phyloP scores from a whole-genome alignment of 495 filamentous ascomycete genomes.

The Penicillium arizonense region DNA sequence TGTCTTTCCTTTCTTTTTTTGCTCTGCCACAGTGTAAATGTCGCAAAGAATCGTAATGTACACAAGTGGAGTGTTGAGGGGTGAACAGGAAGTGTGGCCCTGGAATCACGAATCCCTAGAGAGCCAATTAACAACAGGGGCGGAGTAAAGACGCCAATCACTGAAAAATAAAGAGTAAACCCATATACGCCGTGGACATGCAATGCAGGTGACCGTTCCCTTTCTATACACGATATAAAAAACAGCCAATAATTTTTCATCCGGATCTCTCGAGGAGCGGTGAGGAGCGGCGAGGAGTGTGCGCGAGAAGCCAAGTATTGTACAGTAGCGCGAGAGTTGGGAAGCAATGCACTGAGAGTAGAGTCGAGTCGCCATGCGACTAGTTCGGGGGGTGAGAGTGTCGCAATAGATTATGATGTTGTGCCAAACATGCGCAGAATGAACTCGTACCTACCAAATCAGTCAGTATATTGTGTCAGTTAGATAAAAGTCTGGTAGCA shows the following conservation, averaged over 20 bases:
- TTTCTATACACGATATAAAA: conserved; percentile 4
- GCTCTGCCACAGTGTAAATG: neutral
- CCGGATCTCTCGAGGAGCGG: neutral
- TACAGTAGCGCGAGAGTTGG: conserved; percentile 7
- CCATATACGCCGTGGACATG: conserved; percentile 10
- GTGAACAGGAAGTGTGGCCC: neutral
- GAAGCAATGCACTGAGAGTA: conserved; percentile 1
- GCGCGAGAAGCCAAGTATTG: conserved; percentile 7
- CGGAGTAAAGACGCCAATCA: neutral
- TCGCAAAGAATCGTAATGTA: neutral
- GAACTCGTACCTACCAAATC: conserved; percentile 54
- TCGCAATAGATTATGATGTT: conserved; percentile 11
- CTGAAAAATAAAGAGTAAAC: neutral
- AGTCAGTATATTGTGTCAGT: conserved; percentile 9
- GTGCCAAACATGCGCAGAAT: conserved; percentile 56
- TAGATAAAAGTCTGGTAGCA: neutral
- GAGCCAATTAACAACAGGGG: neutral
- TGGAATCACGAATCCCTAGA: neutral
- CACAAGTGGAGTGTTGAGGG: neutral
- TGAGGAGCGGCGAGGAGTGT: neutral
- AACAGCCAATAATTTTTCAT: neutral
- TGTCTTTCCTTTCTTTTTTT: neutral
- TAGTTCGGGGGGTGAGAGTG: neutral
- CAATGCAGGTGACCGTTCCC: conserved; percentile 8
- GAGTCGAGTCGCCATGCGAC: neutral